These are phyloP conservation scores for Anastatica hierochuntica DNA, from an alignment of 345 rosid species.

Conservation along the genomic window DNA sequence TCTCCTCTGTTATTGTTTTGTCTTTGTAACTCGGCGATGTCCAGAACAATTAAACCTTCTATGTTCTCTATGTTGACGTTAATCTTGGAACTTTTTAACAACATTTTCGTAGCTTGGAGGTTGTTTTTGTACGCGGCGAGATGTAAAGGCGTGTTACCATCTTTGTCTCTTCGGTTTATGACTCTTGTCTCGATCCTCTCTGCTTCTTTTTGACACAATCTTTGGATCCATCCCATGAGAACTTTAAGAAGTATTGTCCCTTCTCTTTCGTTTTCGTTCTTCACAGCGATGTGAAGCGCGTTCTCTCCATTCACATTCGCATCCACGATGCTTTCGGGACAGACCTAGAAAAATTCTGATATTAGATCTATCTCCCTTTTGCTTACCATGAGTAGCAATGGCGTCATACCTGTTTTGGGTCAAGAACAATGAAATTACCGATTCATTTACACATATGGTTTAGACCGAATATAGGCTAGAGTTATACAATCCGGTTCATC, in stretches of 20 bases:
- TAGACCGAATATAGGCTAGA: no score
- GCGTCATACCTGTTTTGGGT: slow-evolving; percentile 13
- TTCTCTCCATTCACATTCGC: slow-evolving; percentile 15
- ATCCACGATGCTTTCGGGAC: slow-evolving; percentile 20
- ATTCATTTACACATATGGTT: no score
- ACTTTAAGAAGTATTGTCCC: slow-evolving; percentile 8
- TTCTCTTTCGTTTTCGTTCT: not conserved
- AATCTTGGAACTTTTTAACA: slow-evolving; percentile 4
- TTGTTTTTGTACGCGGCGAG: slow-evolving; percentile 13
- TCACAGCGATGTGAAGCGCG: slow-evolving; percentile 19
- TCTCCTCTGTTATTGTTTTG: not conserved
- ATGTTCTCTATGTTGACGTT: slow-evolving; percentile 15
- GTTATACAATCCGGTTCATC: no score
- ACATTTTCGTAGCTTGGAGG: slow-evolving; percentile 6
- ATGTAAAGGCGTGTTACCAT: slow-evolving; percentile 24
- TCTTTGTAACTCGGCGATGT: slow-evolving; percentile 1
- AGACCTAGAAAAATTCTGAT: slow-evolving; percentile 11
- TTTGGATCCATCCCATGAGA: slow-evolving; percentile 20
- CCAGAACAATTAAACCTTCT: slow-evolving; percentile 11
- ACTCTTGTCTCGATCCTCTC: not conserved
- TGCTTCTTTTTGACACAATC: not conserved
- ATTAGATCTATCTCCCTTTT: not conserved
- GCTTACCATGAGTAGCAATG: slow-evolving; percentile 11
- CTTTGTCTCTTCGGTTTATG: slow-evolving; percentile 17
- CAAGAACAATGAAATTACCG: no score